A percentile compares a stretch with the other conserved stretches of the same genome.
phyloP scores from a whole-genome alignment of 2,329 filamentous ascomycete species.

The Chaetomium sp. region DNA sequence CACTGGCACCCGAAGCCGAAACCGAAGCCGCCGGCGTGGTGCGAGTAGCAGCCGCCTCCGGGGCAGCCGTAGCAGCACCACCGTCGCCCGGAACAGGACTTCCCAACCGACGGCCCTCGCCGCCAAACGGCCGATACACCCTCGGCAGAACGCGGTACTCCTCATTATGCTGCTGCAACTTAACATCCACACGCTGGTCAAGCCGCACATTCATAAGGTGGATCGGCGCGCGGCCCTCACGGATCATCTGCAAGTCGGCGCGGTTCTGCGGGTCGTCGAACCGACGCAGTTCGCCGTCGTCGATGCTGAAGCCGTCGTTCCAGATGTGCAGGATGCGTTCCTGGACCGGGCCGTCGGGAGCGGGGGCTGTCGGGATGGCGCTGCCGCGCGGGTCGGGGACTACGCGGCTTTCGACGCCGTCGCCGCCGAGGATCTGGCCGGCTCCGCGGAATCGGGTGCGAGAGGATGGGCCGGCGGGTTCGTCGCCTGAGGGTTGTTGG shows the following conservation, averaged over 20 bases:
- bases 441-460: conserved; percentile 58
- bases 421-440: conserved; percentile 71
- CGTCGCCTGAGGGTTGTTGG: conserved; percentile 42
- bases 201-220: conserved; percentile 70
- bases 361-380: conserved; percentile 27
- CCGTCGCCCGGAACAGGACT: conserved; percentile 63
- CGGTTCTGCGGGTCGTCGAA: conserved; percentile 75
- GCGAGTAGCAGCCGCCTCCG: conserved; percentile 28
- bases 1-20: too few relatives aligned
- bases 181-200: conserved; percentile 72
- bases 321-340: conserved; percentile 71
- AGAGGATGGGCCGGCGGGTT: conserved; percentile 40
- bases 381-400: conserved; percentile 55
- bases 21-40: conserved; percentile 26
- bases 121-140: conserved; percentile 69
- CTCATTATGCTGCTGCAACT: conserved; percentile 68
- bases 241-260: conserved; percentile 66
- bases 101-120: conserved; percentile 66
- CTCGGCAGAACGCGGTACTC: conserved; percentile 67
- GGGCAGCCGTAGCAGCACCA: conserved; percentile 25
- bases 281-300: conserved; percentile 69
- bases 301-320: conserved; percentile 79
- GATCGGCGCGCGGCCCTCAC: conserved; percentile 67
- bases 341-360: conserved; percentile 42
- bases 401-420: conserved; percentile 62